Evolutionary conservation across 208 protist genomes (phyloP), one percentile per base, ranked within the genome.

Genomic region (Leishmania aethiopica): DNA sequence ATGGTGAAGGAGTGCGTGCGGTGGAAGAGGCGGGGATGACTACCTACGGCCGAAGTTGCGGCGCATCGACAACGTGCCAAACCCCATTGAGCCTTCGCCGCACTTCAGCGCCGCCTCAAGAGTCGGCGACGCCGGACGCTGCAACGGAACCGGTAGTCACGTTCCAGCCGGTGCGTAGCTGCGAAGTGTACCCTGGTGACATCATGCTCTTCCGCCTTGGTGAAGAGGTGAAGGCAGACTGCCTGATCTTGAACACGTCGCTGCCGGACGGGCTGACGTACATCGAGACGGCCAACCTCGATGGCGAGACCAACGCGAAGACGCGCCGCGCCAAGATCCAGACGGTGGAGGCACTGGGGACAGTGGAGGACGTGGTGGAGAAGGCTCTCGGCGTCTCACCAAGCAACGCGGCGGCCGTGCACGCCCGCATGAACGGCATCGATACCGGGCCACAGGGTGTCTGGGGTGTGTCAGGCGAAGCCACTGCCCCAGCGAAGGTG

Each of bases 281-380:
- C 87, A 94, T 98, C 79, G 95, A 98, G 79, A 98, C 96, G 0
- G 86, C 89, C 55, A 95, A 97, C 83, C 87, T 98, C n/a, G 95
- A 98, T 80, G 96, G 96, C n/a, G 94, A 98, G 82, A 98, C 94
- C 17, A 97, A 95, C 83, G 88, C 96, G 74, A 98, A 98, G 84
- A 91, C 92, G 42, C 88, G 93, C 3, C 86, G 92, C 13, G 93
- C 92, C 35, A 91, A 92, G 73, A 84, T 88, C 51, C 75, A 92
- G 67, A 94, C 90, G 1, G 85, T 95, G 57, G 91, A 94, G 75
- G 51, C 49, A 25, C 84, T 96, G 28, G 86, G 87, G 62, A 96
- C 93, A 15, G 89, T 94, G 35, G 91, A 96, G 84, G 88, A 93
- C 81, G 91, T 96, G 77, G 85, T 91, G 51, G 92, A 92, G 51